Base-by-base conservation (phyloP, 2,329 filamentous ascomycete genomes). In the Thelonectria discophora region DNA sequence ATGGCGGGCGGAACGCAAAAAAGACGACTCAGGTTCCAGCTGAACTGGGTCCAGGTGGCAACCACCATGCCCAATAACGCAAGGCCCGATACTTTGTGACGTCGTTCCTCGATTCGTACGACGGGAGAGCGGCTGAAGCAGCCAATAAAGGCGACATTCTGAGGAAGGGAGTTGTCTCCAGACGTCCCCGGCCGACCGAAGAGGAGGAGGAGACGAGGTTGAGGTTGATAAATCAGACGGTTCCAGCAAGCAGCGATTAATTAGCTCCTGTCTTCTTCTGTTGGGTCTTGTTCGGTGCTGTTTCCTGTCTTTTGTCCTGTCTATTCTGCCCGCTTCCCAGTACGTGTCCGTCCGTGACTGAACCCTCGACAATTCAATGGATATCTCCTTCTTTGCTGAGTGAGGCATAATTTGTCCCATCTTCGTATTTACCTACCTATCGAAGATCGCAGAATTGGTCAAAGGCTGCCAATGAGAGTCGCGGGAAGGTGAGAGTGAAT, bases 61-160 rank as follows among this genome's bases (percentile, higher is more conserved):
- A 57, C 39, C 49, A 27, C 46, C 37, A 43, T 50, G 37, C 46
- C 55, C 42, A 57, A 51, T 57, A 43, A 51, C 46, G 55, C 55
- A 57, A 51, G 47, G 18, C 46, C 54, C 32, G 40, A 56, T 39
- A 50, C 9, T 24, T 30, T 50, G 55, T 57, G 55, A 51, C 55
- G 55, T 57, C 55, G 55, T 40, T 47, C 12, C 55, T 45, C 15
- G 12, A 37, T 15, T 13, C 12, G 34, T 37, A 37, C 27, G 34
- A 15, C 11, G 15, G 34, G 21, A 27, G 30, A 48, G 46, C 46
- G 39, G 42, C 47, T 57, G 13, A 24, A 11, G 49, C 46, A 21
- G 45, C 46, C 54, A 57, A 57, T 49, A 45, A 49, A n/a, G 8
- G 46, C 46, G 24, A 17, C 49, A 39, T 50, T 17, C 39, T 57